These are phyloP conservation scores for Epichloe elymi DNA, from an alignment of 2,329 filamentous ascomycete species.

Conservation along the genomic window DNA sequence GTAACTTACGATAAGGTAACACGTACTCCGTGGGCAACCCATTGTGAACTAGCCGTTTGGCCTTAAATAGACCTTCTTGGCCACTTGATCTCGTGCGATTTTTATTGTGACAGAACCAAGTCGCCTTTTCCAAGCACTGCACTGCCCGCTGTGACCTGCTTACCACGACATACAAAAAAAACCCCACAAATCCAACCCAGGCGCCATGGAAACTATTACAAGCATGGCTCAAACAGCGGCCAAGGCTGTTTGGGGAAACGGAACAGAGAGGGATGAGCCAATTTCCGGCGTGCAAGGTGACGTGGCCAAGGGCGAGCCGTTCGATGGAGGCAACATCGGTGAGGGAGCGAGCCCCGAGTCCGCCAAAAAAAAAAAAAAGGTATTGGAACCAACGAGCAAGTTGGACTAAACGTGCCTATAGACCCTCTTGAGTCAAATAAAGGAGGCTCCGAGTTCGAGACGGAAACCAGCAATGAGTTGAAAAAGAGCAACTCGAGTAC, in stretches of 20 bases:
- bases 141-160: background rate
- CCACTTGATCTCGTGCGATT: background rate
- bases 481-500: background rate
- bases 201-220: slow-evolving; percentile 51
- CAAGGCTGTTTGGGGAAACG: slow-evolving; percentile 31
- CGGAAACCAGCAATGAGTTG: background rate
- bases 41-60: background rate
- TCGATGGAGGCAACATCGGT: slow-evolving; percentile 64
- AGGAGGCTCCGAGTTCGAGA: background rate
- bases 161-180: background rate
- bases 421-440: background rate
- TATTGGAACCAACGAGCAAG: too few relatives aligned
- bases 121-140: background rate
- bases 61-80: background rate
- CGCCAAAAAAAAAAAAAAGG: too few relatives aligned
- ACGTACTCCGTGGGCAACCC: too few relatives aligned
- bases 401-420: background rate
- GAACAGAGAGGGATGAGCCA: slow-evolving; percentile 43
- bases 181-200: background rate
- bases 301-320: slow-evolving; percentile 57
- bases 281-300: slow-evolving; percentile 57
- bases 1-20: background rate
- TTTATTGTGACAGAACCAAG: too few relatives aligned
- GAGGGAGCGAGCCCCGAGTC: slow-evolving; percentile 12
- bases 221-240: slow-evolving; percentile 32